Conservation (phyloP, 257 asterid genomes). For the Cynanchum wilfordii region DNA sequence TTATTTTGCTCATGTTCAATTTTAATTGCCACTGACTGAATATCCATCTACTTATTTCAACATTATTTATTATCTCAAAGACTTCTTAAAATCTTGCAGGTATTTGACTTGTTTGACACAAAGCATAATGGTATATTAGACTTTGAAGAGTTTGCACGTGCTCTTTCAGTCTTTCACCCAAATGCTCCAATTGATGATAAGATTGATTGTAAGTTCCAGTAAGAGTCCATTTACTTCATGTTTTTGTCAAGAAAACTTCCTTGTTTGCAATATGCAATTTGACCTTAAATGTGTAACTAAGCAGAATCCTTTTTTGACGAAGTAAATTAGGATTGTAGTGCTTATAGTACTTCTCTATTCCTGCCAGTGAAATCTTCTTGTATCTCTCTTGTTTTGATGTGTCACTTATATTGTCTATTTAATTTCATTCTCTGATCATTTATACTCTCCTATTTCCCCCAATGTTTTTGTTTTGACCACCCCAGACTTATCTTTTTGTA, state of each 20-base stretch:
- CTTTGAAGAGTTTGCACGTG: slow-evolving; percentile 80
- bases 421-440: background rate
- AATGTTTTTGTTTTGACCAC: slow-evolving; percentile 15
- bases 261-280: too few relatives aligned
- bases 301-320: background rate
- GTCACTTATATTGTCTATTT: background rate
- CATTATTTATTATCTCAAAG: background rate
- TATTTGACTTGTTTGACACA: slow-evolving; percentile 75
- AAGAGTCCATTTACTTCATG: background rate
- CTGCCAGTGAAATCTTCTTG: background rate
- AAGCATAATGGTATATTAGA: slow-evolving; percentile 76
- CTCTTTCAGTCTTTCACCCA: slow-evolving; percentile 89
- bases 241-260: background rate
- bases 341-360: background rate
- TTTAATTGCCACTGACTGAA: background rate
- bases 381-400: background rate
- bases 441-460: background rate
- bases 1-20: slow-evolving; percentile 2
- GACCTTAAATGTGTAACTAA: too few relatives aligned
- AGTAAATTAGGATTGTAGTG: background rate
- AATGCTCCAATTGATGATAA: slow-evolving; percentile 77
- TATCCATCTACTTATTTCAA: background rate
- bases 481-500: slow-evolving; percentile 29
- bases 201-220: slow-evolving; percentile 57
- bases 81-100: slow-evolving; percentile 33